Base-by-base conservation (phyloP, 1,139 yeast species). In the Kodamaea fungicola region DNA sequence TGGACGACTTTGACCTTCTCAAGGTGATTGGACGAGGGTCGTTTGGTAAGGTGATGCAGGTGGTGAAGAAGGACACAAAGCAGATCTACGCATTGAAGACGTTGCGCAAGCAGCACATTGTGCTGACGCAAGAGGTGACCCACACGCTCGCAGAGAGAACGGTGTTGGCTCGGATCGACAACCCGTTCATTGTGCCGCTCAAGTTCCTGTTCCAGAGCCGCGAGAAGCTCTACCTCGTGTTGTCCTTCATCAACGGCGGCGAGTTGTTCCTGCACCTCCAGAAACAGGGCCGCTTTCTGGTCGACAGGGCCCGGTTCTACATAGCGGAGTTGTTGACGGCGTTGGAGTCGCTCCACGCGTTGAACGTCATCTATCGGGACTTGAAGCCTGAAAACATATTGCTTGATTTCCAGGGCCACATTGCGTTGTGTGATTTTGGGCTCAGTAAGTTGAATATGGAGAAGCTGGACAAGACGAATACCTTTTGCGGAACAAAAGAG, bases 11-110 rank as follows among this genome's bases (percentile, higher is more conserved):
- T 61, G 96, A 90, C 52, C 67, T 92, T 40, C 73, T 92, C 50
- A 92, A 92, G 61, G 98, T 92, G 13, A 88, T 92, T 41, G 98
- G 98, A 31, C 92, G 92, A 59, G 98, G 98, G 2, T 88, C 97
- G 2, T 92, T 92, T 62, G 98, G 98, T 38, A 92, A 92, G 62
- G 98, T 92, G 40, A 90, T 92, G 97, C 98, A 92, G 62, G 98
- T 92, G 32, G 80, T 89, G 42, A 92, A 92, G 64, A 86, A 86
- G 50, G 97, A 92, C 61, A 92, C 98, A 8, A 84, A 84, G 47
- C 95, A 90, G 57, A 83, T 92, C 28, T 92, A 92, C 59, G 98
- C 98, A 3, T 70, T 92, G 57, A 92, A 92, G 59, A 89, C 97
- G 1, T 80, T 92, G 46, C 76, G 97, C 50, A 92, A 92, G 58